phyloP scores from a whole-genome alignment of 176 grass and related monocot genomes.

The Dactylis glomerata region DNA sequence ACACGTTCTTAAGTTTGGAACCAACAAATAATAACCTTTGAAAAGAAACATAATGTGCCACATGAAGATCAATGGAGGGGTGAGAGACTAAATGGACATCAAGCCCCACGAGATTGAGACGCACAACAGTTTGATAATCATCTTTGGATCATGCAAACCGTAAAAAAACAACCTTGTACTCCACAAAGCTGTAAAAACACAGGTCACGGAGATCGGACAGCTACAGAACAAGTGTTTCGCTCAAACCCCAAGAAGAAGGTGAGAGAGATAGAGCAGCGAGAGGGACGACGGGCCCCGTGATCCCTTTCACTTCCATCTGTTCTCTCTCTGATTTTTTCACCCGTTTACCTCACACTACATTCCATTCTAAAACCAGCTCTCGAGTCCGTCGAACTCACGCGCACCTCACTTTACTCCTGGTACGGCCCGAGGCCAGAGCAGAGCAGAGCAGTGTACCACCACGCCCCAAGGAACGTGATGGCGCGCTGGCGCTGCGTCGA shows the following conservation, averaged over 20 bases:
- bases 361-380: slow-evolving; percentile 11
- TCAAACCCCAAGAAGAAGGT: slow-evolving; percentile 19
- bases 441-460: not conserved
- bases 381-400: slow-evolving; percentile 8
- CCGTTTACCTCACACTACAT: not conserved
- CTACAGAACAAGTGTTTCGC: not conserved
- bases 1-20: no score
- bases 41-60: no score
- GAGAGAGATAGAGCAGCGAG: not conserved
- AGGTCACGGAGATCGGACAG: not conserved
- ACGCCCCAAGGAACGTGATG: slow-evolving; percentile 10
- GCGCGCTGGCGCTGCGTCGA: not conserved
- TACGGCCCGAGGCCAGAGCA: slow-evolving; percentile 5
- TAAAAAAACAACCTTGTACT: slow-evolving; percentile 5
- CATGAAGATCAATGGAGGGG: no score
- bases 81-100: no score
- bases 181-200: not conserved
- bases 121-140: not conserved
- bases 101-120: not conserved
- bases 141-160: slow-evolving; percentile 15
- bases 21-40: no score
- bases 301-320: not conserved
- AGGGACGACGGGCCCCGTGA: slow-evolving; percentile 25
- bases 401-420: not conserved
- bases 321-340: not conserved